Conservation (phyloP, 257 asterid species). For the Cinchona pubescens region DNA sequence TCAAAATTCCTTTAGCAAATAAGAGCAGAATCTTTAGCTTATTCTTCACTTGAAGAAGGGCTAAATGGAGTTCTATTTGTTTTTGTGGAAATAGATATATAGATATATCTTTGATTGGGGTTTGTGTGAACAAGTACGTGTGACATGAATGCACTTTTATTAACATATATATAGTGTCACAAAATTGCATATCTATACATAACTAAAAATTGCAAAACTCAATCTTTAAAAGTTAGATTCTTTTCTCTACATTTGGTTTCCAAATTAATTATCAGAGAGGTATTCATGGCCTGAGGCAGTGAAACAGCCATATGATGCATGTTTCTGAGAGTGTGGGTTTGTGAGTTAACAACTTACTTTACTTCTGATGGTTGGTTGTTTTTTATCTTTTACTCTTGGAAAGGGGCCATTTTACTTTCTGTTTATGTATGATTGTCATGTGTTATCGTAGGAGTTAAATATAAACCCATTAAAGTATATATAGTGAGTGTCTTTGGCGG, state of each 20-base stretch:
- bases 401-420: neutral
- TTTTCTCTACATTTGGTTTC: neutral
- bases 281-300: neutral
- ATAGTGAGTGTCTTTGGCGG: neutral
- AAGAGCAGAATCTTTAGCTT: neutral
- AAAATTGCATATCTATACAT: too few relatives aligned
- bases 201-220: neutral
- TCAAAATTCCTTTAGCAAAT: neutral
- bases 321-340: neutral
- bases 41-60: neutral
- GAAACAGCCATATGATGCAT: neutral
- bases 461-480: neutral
- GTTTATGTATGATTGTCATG: too few relatives aligned
- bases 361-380: neutral
- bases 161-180: neutral
- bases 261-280: neutral
- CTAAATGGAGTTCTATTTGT: neutral
- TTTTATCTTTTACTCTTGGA: neutral
- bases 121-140: too few relatives aligned
- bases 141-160: neutral
- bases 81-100: neutral
- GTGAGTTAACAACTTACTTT: neutral
- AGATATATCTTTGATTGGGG: neutral
- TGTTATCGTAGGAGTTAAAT: neutral
- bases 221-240: neutral